Base-by-base conservation (phyloP, 306 rosid genomes). In the Acacia confusa region DNA sequence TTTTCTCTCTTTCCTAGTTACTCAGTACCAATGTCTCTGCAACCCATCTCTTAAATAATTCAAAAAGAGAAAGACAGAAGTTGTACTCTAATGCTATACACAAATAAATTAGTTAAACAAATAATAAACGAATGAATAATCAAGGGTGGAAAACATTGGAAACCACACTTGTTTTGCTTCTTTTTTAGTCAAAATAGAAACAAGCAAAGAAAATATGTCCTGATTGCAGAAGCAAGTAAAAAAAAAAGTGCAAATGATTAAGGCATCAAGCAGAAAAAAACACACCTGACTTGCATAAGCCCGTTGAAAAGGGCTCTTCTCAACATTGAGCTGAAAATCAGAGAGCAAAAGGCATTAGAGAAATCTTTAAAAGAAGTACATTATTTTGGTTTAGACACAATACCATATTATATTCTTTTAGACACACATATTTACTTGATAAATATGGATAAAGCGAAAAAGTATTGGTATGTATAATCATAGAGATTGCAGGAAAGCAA, bases 251-350 rank as follows among this genome's bases (percentile, higher is more conserved):
- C 65, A 57, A 22, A 43, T 61, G 34, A 40, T 44, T 20, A 11
- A 71, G 22, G 15, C 75, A 71, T 44, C 30, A 45, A 65, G 66
- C 79, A 84, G 73, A 28, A 80, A 75, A 75, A 80, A 44, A 25
- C 84, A 68, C 74, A 96, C 99, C 98, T 96, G 99, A 85, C 92
- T 70, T 38, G 99, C 99, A 86, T 96, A 96, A 78, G 98, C 93
- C 78, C 99, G 92, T 82, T 93, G 99, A 87, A 93, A 96, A 7
- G 99, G 99, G 89, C 99, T 96, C 87, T 96, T 96, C 50, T 96
- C 99, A 9, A 91, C 45, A 84, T 96, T 96, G 80, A 96, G 97
- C 99, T 96, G 98, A 77, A 89, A 85, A 71, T 41, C 74, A 75
- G 22, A 25, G 28, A n/a, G 40, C 36, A 70, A 14, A 85, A 83